Base-by-base conservation (phyloP, 2,329 filamentous ascomycete genomes). In the Chalaropsis ovoidea region DNA sequence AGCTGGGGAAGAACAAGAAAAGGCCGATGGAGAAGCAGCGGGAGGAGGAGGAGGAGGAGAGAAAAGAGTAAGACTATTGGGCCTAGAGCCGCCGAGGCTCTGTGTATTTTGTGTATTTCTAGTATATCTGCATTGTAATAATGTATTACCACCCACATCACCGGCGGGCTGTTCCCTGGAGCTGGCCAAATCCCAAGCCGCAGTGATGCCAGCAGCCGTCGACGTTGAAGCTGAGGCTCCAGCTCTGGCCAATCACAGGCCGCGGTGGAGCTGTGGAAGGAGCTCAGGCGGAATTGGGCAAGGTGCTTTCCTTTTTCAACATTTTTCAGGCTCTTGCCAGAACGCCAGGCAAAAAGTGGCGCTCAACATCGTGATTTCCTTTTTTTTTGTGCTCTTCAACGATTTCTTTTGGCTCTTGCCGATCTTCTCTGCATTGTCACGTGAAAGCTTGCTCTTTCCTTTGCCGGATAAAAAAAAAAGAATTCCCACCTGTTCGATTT, bases 231-330 rank as follows among this genome's bases (percentile, higher is more conserved):
- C 15, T 31, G 13, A 7, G 42, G 39, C 10, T n/a, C 11, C 13
- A 45, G 42, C 63, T 41, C 43, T 31, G 54, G 63, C 63, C 63
- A 65, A 65, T 65, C 63, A 65, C 39, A 65, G 24, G 35, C 63
- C 27, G 22, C 24, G 17, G 27, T n/a, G n/a, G 52, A 58, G 24
- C 17, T 22, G 35, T 22, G 42, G 42, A 2, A 47, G 24, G 27
- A 62, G 42, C 41, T 62, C 41, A 62, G 43, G 41, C 22, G 41
- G 19, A 63, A 13, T 24, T 62, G 13, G 27, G 17, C n/a, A 31
- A 58, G 52, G 31, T 24, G 58, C 31, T 22, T 43, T 43, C 19
- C 22, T 43, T 41, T 61, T 61, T 61, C 8, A 24, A 0, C 24
- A 11, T 24, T 61, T 15, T 61, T 27, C 17, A 22, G 22, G 49